Percentiles rank a stretch among this genome's conserved stretches.
Conservation (phyloP, 1,284 basidiomycete species). For the Ceratobasidium sp. region DNA sequence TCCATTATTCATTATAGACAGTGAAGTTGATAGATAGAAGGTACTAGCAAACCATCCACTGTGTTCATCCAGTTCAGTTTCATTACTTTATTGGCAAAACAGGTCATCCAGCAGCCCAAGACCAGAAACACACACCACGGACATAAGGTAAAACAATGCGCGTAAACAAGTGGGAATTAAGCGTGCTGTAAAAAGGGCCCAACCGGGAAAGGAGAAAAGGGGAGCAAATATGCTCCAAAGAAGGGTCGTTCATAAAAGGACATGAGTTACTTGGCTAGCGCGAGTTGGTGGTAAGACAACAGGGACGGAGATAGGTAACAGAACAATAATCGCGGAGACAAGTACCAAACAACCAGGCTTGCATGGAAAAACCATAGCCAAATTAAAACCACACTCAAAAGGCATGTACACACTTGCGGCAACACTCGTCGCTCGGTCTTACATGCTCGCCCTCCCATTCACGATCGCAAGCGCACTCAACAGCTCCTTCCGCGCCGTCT, state of each 20-base stretch:
- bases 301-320: background rate
- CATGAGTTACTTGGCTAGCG: background rate
- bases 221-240: background rate
- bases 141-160: constrained; percentile 22
- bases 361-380: background rate
- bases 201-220: background rate
- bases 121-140: constrained; percentile 9
- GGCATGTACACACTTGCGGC: background rate
- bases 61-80: constrained; percentile 27
- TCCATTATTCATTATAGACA: constrained; percentile 11
- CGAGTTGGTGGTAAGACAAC: constrained; percentile 7
- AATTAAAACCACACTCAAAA: background rate
- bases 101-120: background rate
- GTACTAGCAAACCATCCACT: background rate
- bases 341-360: background rate
- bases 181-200: background rate
- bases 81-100: constrained; percentile 2
- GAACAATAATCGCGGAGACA: background rate
- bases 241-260: background rate
- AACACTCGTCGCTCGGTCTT: background rate
- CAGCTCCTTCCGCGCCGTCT: constrained; percentile 84
- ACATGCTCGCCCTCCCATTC: constrained; percentile 56
- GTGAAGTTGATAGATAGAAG: background rate
- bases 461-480: constrained; percentile 76
- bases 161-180: background rate